Base-by-base conservation (phyloP, 2,329 filamentous ascomycete species). In the Neonectria magnoliae region DNA sequence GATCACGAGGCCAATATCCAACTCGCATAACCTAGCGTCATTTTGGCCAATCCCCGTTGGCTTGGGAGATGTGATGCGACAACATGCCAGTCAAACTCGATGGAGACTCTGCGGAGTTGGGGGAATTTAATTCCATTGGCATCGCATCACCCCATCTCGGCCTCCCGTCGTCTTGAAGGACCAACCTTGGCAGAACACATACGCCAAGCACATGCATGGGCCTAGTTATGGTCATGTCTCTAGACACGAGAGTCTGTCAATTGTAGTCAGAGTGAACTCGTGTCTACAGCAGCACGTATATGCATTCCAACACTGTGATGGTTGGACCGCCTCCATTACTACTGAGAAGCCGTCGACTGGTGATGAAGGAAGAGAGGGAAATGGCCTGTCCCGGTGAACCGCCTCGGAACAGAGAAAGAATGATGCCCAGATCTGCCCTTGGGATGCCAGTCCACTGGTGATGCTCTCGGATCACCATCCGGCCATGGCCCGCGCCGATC, bases 401-500 rank as follows among this genome's bases (percentile, higher is more conserved):
- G n/a, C 14, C 29, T 33, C n/a, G 8, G 29, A 33, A 33, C 18
- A n/a, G 31, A 36, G 33, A 51, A 14, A 51, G 16, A 51, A 51
- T 33, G 10, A 10, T 33, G 18, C 9, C 48, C 9, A 33, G 52
- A 29, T 27, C 31, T 45, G 42, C 50, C 41, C 42, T 57, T 44
- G 52, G 36, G 59, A 50, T n/a, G 33, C 25, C 25, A 41, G 53
- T 38, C 52, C 36, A 44, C 47, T 45, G 52, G 27, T 45, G 47
- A 18, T 41, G n/a, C 38, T 57, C 59, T 47, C 54, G 55, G 60
- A 58, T 58, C 55, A 57, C 47, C 41, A 42, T 48, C 47, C 42
- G 50, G 54, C 36, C 25, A 54, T 44, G 42, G 36, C 48, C 60
- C 42, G 57, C 55, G 55, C 54, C 60, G 60, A 63, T 63, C 60